Percentiles rank a stretch among this genome's conserved stretches.
phyloP scores from a whole-genome alignment of 768 basidiomycete genomes.

The Lentinula detonsa region DNA sequence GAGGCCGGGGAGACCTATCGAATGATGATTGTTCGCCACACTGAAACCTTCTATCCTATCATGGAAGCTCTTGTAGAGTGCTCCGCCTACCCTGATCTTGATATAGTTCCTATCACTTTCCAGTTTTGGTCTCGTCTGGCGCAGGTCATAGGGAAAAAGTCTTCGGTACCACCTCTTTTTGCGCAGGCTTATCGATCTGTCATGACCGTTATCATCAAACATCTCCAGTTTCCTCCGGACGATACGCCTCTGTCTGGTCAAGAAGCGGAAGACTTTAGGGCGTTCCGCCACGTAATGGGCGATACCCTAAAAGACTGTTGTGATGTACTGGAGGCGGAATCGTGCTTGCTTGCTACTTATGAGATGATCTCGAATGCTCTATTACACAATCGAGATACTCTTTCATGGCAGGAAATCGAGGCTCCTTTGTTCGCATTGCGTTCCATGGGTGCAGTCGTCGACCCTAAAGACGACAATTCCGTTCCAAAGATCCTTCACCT shows the following conservation, averaged over 20 bases:
- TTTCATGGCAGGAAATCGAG: conserved; percentile 95
- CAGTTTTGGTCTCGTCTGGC: conserved; percentile 98
- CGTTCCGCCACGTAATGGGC: conserved; percentile 97
- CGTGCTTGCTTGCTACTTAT: conserved; percentile 76
- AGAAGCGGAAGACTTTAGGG: conserved; percentile 90
- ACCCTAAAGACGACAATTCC: conserved; percentile 71
- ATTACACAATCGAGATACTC: conserved; percentile 44
- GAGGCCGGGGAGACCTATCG: conserved; percentile 98
- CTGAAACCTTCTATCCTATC: conserved; percentile 89
- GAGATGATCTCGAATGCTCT: conserved; percentile 75
- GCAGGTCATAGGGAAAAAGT: conserved; percentile 77
- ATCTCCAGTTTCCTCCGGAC: conserved; percentile 88
- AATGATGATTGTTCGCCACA: conserved; percentile 79
- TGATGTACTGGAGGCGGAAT: conserved; percentile 81
- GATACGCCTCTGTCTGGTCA: conserved; percentile 58
- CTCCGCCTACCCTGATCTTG: conserved; percentile 87
- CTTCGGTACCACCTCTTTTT: conserved; percentile 69
- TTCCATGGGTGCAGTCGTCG: conserved; percentile 95
- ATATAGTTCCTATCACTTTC: conserved; percentile 96
- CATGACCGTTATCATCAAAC: conserved; percentile 80
- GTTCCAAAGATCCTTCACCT: conserved; percentile 97
- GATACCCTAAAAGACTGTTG: conserved; percentile 99
- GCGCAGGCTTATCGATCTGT: conserved; percentile 78
- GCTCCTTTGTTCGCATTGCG: conserved; percentile 97
- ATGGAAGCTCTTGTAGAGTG: conserved; percentile 93